Percentiles rank a stretch among this genome's conserved stretches.
These are phyloP conservation scores for Neofusicoccum sp. DNA, from an alignment of 2,329 filamentous ascomycete species.

Conservation along the genomic window DNA sequence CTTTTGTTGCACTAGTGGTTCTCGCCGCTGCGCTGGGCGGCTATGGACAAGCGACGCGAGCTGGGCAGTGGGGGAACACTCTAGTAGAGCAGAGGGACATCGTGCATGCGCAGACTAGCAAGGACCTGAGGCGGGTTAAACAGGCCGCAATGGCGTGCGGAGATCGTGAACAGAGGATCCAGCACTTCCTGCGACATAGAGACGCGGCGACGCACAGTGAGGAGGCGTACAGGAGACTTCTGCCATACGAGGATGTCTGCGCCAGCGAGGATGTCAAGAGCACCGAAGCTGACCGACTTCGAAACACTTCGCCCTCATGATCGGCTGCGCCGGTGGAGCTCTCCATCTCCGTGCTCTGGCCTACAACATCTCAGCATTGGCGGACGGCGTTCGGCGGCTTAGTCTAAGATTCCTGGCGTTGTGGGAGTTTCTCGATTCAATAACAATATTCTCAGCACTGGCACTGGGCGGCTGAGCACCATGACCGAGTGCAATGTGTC, in stretches of 20 bases:
- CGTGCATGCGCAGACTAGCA: constrained; percentile 67
- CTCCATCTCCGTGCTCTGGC: background rate
- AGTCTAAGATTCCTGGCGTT: background rate
- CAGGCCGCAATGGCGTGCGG: constrained; percentile 52
- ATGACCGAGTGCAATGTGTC: background rate
- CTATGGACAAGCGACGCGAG: constrained; percentile 71
- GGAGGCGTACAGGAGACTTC: constrained; percentile 48
- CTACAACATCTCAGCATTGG: background rate
- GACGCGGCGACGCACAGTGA: constrained; percentile 45
- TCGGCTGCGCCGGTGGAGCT: background rate
- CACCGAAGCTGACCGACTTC: background rate
- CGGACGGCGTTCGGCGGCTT: background rate
- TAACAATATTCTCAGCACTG: background rate
- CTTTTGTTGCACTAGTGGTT: constrained; percentile 75
- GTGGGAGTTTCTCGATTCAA: background rate
- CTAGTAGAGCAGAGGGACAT: constrained; percentile 69
- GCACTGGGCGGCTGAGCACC: background rate
- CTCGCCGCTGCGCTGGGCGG: constrained; percentile 70
- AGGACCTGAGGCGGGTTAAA: constrained; percentile 60
- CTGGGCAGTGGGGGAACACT: constrained; percentile 62
- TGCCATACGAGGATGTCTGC: constrained; percentile 51
- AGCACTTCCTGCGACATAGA: constrained; percentile 69
- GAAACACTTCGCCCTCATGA: background rate
- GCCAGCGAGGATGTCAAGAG: constrained; percentile 43
- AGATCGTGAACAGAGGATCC: constrained; percentile 61